These are phyloP conservation scores for Globisporangium spiculum DNA, from an alignment of 352 stramenopile genomes.

Conservation along the genomic window DNA sequence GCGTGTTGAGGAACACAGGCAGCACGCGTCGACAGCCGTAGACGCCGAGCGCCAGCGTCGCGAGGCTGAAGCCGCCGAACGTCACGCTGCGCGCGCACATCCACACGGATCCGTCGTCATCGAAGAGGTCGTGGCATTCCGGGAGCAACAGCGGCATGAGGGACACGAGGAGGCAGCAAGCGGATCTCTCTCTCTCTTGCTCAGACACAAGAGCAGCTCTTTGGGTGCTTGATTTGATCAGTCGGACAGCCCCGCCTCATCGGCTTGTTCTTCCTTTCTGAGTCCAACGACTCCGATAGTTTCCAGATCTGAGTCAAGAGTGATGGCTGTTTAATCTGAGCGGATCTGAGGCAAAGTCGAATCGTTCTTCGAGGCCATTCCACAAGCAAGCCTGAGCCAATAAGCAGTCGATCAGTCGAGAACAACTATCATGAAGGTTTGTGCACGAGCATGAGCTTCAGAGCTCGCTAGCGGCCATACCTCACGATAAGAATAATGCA, in stretches of 20 bases:
- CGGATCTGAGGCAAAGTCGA: too few relatives aligned
- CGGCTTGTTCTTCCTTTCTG: not conserved
- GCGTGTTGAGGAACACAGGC: constrained; percentile 53
- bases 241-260: not conserved
- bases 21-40: constrained; percentile 50
- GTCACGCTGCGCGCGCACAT: constrained; percentile 60
- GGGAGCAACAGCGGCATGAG: constrained; percentile 33
- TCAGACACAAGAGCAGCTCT: not conserved
- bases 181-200: not conserved
- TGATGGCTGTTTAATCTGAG: too few relatives aligned
- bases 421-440: too few relatives aligned
- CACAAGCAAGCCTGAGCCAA: too few relatives aligned
- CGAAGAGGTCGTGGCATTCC: constrained; percentile 47
- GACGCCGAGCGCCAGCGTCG: constrained; percentile 39
- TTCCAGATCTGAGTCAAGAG: too few relatives aligned
- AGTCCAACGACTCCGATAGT: not conserved
- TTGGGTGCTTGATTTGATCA: not conserved
- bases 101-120: constrained; percentile 30
- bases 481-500: too few relatives aligned
- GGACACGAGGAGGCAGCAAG: not conserved
- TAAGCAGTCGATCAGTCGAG: too few relatives aligned
- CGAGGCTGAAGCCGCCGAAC: constrained; percentile 53
- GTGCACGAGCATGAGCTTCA: too few relatives aligned
- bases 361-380: too few relatives aligned
- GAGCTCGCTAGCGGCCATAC: too few relatives aligned